These are phyloP conservation scores for Ceratobasidium sp. DNA, from an alignment of 1,284 basidiomycete genomes.

Conservation along the genomic window DNA sequence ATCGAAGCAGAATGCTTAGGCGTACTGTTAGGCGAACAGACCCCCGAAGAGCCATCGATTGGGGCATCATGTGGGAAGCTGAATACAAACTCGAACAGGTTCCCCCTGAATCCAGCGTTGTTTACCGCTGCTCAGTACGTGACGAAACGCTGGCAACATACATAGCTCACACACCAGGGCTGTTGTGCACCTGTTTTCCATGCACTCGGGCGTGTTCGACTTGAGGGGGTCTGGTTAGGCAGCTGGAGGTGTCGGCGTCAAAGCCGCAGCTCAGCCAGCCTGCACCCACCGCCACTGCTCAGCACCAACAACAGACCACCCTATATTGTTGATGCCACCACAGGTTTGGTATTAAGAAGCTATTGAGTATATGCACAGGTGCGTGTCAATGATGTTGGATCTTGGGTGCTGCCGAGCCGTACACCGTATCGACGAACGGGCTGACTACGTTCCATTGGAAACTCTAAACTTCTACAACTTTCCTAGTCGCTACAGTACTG, in stretches of 20 bases:
- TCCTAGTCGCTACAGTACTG: neutral
- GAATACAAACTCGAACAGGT: neutral
- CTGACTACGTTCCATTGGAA: neutral
- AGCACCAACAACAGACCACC: no score
- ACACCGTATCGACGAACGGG: neutral
- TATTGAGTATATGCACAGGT: no score
- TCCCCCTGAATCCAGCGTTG: neutral
- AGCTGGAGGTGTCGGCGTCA: no score
- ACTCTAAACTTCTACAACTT: neutral
- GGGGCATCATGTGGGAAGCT: neutral
- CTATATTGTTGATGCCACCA: neutral
- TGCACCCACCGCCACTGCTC: no score
- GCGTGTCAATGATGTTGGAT: no score
- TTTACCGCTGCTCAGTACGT: neutral
- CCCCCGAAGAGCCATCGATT: neutral
- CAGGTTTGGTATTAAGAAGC: no score
- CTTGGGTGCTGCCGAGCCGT: neutral
- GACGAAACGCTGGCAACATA: neutral
- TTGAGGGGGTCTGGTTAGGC: neutral
- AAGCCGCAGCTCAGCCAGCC: no score
- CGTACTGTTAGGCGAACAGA: neutral
- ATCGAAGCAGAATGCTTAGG: neutral
- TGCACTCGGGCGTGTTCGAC: neutral
- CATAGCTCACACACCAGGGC: neutral
- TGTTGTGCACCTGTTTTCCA: neutral